phyloP scores from a whole-genome alignment of 768 basidiomycete species.

The Psilocybe azurescens region DNA sequence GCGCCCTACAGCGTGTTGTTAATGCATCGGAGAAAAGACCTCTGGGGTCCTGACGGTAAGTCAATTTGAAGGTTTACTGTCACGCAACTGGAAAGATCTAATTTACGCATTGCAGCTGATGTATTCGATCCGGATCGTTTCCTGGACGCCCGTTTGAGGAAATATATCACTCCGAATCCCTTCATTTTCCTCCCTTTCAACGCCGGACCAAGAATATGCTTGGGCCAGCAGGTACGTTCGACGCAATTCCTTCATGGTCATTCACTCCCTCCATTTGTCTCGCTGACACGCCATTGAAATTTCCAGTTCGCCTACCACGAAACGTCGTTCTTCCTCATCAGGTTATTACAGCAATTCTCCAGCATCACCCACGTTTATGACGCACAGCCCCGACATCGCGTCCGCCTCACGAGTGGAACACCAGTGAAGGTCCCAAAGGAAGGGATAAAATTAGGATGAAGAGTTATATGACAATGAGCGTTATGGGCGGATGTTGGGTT shows the following conservation, averaged over 20 bases:
- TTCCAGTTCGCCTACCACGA: conserved; percentile 41
- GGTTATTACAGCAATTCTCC: conserved; percentile 53
- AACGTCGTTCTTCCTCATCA: conserved; percentile 55
- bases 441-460: conserved; percentile 51
- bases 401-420: conserved; percentile 52
- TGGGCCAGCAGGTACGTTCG: conserved; percentile 49
- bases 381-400: neutral
- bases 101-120: conserved; percentile 39
- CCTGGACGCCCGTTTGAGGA: conserved; percentile 62
- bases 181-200: conserved; percentile 63
- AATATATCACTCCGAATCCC: conserved; percentile 61
- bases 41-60: conserved; percentile 74
- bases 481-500: conserved; percentile 36
- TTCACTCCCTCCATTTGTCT: neutral
- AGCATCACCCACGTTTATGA: neutral
- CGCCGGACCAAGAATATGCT: conserved; percentile 56
- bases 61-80: neutral
- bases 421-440: conserved; percentile 41
- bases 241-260: neutral
- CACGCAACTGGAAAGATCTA: too few relatives aligned
- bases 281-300: conserved; percentile 28
- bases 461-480: conserved; percentile 58
- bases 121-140: conserved; percentile 73
- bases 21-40: conserved; percentile 66
- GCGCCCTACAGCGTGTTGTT: conserved; percentile 52